These are phyloP conservation scores for Knufia fluminis DNA, from an alignment of 2,329 filamentous ascomycete genomes.

Conservation along the genomic window DNA sequence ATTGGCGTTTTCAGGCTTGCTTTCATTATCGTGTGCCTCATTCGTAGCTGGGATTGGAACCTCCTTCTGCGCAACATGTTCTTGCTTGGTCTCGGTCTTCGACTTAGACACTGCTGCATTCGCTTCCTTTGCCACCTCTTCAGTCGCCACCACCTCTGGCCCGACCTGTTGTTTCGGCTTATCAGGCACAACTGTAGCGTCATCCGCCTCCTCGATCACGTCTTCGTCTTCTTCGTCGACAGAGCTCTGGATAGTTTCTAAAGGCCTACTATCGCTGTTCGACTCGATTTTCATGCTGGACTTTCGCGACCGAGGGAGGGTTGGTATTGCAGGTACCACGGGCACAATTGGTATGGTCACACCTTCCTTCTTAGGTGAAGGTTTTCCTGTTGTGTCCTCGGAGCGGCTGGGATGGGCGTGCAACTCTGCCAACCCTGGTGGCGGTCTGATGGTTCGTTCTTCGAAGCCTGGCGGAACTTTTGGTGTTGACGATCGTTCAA, in stretches of 20 bases:
- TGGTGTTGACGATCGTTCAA: conserved; percentile 10
- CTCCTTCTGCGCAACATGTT: not conserved
- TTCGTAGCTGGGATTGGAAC: not conserved
- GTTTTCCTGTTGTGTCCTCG: conserved; percentile 35
- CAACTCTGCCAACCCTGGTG: conserved; percentile 26
- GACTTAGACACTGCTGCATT: not conserved
- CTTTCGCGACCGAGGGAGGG: not conserved
- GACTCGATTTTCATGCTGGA: conserved; percentile 12
- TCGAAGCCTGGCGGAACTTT: conserved; percentile 16
- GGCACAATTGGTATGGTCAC: conserved; percentile 28
- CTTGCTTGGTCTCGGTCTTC: not conserved
- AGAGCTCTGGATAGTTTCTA: not conserved
- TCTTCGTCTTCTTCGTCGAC: not conserved
- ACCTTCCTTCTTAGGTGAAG: conserved; percentile 25
- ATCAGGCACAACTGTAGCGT: not conserved
- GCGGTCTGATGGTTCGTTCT: conserved; percentile 14
- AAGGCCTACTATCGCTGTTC: conserved; percentile 24
- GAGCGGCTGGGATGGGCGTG: conserved; percentile 42
- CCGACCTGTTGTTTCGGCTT: not conserved
- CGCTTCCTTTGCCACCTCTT: not conserved
- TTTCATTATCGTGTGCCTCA: not conserved
- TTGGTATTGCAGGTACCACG: conserved; percentile 13
- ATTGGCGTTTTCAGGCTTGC: not conserved
- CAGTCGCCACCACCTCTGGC: not conserved
- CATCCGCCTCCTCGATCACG: not conserved